Conservation (phyloP, 2,329 filamentous ascomycete species). For the Blastomyces emzantsi region DNA sequence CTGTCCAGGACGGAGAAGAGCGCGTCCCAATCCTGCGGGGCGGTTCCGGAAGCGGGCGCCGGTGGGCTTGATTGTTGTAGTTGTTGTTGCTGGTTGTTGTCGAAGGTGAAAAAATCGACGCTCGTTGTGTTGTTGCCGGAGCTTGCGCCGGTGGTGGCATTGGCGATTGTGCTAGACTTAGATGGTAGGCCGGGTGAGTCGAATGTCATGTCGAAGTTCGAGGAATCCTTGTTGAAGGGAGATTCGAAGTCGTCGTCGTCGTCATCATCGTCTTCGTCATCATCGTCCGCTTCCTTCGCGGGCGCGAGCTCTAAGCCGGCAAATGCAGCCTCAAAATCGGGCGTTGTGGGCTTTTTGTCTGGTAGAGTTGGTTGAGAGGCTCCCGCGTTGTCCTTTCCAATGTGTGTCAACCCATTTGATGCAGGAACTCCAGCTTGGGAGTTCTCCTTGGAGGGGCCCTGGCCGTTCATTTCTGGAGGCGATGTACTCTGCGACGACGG, state of each 20-base stretch:
- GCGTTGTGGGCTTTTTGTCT: constrained; percentile 26
- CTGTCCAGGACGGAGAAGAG: constrained; percentile 77
- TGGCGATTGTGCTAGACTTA: constrained; percentile 21
- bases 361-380: constrained; percentile 15
- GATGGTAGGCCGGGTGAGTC: constrained; percentile 31
- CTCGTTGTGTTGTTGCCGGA: constrained; percentile 20
- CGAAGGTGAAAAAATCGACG: constrained; percentile 34
- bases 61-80: constrained; percentile 22
- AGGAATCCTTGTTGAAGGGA: constrained; percentile 25
- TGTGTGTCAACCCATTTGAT: constrained; percentile 34
- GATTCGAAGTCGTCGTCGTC: constrained; percentile 51
- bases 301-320: constrained; percentile 37
- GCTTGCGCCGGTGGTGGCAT: constrained; percentile 6
- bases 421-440: constrained; percentile 28
- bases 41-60: constrained; percentile 32
- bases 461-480: constrained; percentile 38
- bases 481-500: constrained; percentile 38
- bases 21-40: constrained; percentile 80
- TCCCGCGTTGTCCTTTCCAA: constrained; percentile 28
- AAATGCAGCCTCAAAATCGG: constrained; percentile 42
- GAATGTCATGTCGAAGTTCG: constrained; percentile 41
- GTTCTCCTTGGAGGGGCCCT: constrained; percentile 20
- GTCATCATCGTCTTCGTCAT: constrained; percentile 24
- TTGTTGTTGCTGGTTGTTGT: constrained; percentile 19
- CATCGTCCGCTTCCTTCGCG: constrained; percentile 35